Evolutionary conservation across 805 yeast genomes (phyloP), one percentile per base, ranked within the genome.

Genomic region (Ascoidea tarda): DNA sequence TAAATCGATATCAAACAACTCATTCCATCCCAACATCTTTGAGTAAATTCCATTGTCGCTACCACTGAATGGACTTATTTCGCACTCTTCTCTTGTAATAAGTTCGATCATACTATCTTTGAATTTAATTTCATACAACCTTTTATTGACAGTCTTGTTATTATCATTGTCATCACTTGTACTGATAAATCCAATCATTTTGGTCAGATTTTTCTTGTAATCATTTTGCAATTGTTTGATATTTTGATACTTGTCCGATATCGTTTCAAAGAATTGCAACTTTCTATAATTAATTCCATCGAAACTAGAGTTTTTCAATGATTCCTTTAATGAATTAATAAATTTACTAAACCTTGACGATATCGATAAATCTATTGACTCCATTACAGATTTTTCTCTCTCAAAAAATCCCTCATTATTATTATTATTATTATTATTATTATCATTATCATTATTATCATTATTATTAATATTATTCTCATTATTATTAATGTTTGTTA

Each of bases 1-100:
- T 47, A 68, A 54, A 55, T 79, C 82, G 4, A 74, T 60, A 47
- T 67, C 65, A 58, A 78, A 81, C 1, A 78, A 60, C n/a, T 65
- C 61, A 47, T 64, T 61, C 65, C 70, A 67, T 3, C 59, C 55
- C 50, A 76, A 67, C 47, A 70, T 64, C 1, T 63, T 62, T 0
- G 84, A 78, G 61, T 59, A 52, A 61, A 70, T 50, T 51, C 57
- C 53, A 31, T 32, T 16, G 5, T 52, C 32, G 16, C 49, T 51
- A 6, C 32, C 47, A 8, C 48, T 33, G 51, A 16, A 56, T 56
- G 50, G 60, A 55, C 46, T 57, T 58, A 53, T 53, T 47, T 58
- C 50, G 55, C 60, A 46, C 52, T 50, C n/a, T 52, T 55, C 33
- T 38, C 47, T 28, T 38, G 8, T 38, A 38, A 38, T 10, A 10